A percentile compares a stretch with the other conserved stretches of the same genome.
These are phyloP conservation scores for Phytomonas francai DNA, from an alignment of 208 protist genomes.

Conservation along the genomic window DNA sequence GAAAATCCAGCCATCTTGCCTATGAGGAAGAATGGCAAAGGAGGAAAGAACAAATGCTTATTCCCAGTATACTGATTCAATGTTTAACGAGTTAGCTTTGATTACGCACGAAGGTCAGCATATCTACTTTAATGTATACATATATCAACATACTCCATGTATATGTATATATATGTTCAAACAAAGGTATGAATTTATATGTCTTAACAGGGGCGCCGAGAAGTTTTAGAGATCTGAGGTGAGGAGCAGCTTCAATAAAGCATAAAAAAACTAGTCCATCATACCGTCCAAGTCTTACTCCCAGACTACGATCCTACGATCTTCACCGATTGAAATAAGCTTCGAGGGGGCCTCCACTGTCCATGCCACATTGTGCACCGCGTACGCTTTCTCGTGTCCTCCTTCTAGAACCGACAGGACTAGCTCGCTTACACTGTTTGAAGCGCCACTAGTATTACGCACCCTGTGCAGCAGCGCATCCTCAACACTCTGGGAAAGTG, in stretches of 20 bases:
- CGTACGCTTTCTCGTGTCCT: neutral
- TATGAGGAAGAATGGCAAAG: neutral
- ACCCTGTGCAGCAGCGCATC: neutral
- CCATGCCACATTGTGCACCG: conserved; percentile 2
- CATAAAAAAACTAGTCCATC: neutral
- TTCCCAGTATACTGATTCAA: neutral
- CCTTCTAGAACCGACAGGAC: neutral
- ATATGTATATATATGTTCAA: neutral
- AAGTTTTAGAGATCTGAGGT: neutral
- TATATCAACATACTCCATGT: neutral
- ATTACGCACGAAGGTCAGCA: neutral
- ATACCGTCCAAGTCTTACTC: conserved; percentile 12
- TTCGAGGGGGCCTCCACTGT: neutral
- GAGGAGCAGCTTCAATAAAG: neutral
- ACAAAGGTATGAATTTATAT: neutral
- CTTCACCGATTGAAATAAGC: conserved; percentile 25
- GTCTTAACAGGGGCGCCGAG: neutral
- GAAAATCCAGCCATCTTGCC: neutral
- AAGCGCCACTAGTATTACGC: neutral
- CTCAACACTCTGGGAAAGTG: neutral
- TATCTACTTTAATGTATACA: neutral
- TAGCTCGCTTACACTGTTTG: conserved; percentile 2
- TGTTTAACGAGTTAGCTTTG: neutral
- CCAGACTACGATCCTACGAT: conserved; percentile 27
- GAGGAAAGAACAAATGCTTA: neutral